These are phyloP conservation scores for peach (Prunus persica) DNA, from an alignment of 306 rosid species.

Conservation along the genomic window Prunus_persica_NCBIv2 NC_034015.1:11123501-11124000, in stretches of 20 bases:
- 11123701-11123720: background rate
- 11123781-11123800: background rate
- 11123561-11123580: background rate
- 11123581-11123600: background rate
- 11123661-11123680: background rate
- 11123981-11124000: constrained; percentile 92
- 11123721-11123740: background rate
- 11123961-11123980: constrained; percentile 13
- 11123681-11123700: background rate
- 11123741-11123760: background rate
- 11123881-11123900: background rate
- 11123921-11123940: background rate
- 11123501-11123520: background rate
- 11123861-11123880: constrained; percentile 6
- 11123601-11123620: constrained; percentile 1
- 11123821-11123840: background rate
- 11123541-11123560: constrained; percentile 2
- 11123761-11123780: background rate
- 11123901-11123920: background rate
- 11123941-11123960: background rate
- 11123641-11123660: background rate
- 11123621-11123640: background rate
- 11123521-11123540: background rate
- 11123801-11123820: background rate
- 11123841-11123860: background rate